Percentiles rank a stretch among this genome's conserved stretches.
phyloP scores from a whole-genome alignment of 208 protist genomes.

The Giardia muris region DNA sequence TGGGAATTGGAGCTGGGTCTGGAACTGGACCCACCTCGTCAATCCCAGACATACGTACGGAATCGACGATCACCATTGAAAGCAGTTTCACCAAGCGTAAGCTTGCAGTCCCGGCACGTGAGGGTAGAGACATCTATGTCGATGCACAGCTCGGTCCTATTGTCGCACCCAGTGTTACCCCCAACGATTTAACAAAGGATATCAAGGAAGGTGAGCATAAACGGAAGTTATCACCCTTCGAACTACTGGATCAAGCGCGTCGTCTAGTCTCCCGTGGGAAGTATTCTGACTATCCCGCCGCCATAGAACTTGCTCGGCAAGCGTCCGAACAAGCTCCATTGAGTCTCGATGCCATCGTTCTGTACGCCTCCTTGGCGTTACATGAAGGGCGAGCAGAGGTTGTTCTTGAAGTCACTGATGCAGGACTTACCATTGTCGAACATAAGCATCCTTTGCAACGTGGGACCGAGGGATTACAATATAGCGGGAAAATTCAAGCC shows the following conservation, averaged over 20 bases:
- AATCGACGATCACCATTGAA: not conserved
- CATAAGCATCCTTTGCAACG: not conserved
- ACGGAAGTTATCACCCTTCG: not conserved
- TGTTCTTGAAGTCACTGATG: not conserved
- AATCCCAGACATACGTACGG: not conserved
- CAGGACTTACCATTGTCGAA: not conserved
- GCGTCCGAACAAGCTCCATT: not conserved
- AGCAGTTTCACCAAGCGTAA: not conserved
- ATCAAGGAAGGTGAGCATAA: not conserved
- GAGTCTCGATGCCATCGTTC: not conserved
- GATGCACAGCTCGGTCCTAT: not conserved
- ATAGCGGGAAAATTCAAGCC: not conserved
- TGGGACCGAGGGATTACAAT: not conserved
- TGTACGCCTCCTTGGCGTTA: not conserved
- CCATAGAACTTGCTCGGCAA: not conserved
- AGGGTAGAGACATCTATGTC: not conserved
- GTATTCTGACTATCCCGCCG: not conserved
- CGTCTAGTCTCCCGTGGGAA: not conserved
- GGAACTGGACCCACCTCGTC: not conserved
- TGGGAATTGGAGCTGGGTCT: not conserved
- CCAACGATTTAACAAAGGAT: not conserved
- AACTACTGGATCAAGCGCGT: not conserved
- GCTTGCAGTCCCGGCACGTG: constrained; percentile 7
- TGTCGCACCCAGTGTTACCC: not conserved
- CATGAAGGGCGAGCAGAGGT: not conserved